These are phyloP conservation scores for Viola pubescens DNA, from an alignment of 441 rosid species.

Conservation along the genomic window DNA sequence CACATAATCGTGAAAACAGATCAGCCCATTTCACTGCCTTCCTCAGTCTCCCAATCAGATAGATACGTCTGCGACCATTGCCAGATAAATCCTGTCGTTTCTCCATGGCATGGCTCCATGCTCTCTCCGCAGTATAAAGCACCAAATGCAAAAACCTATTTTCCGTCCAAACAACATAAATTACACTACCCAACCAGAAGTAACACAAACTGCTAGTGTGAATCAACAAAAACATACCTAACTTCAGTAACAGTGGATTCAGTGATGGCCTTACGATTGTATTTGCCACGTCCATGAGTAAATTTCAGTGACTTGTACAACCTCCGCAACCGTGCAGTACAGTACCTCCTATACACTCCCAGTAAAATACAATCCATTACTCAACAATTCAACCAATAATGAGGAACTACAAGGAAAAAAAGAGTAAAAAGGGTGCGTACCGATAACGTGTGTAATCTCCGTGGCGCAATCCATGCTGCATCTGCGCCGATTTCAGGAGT, in stretches of 20 bases:
- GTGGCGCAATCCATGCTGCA: conserved; percentile 97
- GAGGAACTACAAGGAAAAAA: not conserved
- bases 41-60: conserved; percentile 88
- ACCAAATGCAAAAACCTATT: conserved; percentile 86
- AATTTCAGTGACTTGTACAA: conserved; percentile 83
- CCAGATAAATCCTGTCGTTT: conserved; percentile 95
- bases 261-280: conserved; percentile 50
- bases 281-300: conserved; percentile 92
- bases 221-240: conserved; percentile 37
- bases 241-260: conserved; percentile 90
- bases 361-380: conserved; percentile 14
- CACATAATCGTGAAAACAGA: conserved; percentile 68
- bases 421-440: conserved; percentile 28
- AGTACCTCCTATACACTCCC: conserved; percentile 64
- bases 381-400: not conserved
- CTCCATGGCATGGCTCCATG: conserved; percentile 99
- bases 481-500: conserved; percentile 81
- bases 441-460: conserved; percentile 90
- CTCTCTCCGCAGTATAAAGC: conserved; percentile 91
- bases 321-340: conserved; percentile 94
- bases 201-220: conserved; percentile 9
- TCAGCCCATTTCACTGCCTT: conserved; percentile 95
- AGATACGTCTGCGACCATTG: conserved; percentile 73
- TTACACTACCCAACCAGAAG: conserved; percentile 9
- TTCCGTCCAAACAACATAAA: conserved; percentile 16